phyloP scores from a whole-genome alignment of 257 asterid genomes.

The Nicotiana benthamiana region DNA sequence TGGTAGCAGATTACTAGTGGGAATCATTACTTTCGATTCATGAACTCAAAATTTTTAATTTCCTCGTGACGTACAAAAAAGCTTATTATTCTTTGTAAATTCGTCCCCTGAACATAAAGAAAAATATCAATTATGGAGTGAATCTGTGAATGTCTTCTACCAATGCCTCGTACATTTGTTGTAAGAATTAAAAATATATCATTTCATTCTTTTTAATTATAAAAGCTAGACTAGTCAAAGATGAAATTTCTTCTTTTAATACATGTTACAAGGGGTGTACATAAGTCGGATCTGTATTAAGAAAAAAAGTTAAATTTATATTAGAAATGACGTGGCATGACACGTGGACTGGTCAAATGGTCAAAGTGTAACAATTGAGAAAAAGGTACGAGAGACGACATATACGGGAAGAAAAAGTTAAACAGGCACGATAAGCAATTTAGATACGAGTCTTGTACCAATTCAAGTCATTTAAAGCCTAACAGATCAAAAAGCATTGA shows the following conservation, averaged over 20 bases:
- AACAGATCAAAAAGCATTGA: too few relatives aligned
- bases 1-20: not conserved
- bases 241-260: not conserved
- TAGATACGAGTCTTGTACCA: too few relatives aligned
- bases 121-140: not conserved
- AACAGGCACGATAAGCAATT: too few relatives aligned
- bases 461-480: too few relatives aligned
- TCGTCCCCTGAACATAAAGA: not conserved
- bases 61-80: not conserved
- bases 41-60: not conserved
- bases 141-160: not conserved
- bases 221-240: not conserved
- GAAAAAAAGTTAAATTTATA: too few relatives aligned
- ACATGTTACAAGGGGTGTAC: not conserved
- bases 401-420: too few relatives aligned
- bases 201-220: not conserved
- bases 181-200: not conserved
- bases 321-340: too few relatives aligned
- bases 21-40: not conserved
- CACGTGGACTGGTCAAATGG: too few relatives aligned
- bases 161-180: not conserved
- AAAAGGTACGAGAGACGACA: too few relatives aligned
- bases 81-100: not conserved
- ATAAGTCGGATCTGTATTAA: too few relatives aligned
- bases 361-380: too few relatives aligned